These are phyloP conservation scores for Metschnikowia matae DNA, from an alignment of 805 yeast genomes.

Conservation along the genomic window DNA sequence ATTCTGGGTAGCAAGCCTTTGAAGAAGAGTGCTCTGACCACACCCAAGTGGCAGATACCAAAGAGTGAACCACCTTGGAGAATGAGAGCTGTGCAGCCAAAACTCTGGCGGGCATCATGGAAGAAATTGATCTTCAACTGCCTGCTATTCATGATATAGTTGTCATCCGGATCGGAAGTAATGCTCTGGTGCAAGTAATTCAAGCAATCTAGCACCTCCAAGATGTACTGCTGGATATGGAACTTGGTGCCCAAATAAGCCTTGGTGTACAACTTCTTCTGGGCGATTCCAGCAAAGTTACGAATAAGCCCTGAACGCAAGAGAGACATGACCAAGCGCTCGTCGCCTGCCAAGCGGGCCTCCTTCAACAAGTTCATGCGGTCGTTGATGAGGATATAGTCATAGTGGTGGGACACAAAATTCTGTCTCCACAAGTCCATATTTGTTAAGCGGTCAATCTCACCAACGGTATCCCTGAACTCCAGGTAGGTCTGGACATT, in stretches of 20 bases:
- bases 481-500: constrained; percentile 59
- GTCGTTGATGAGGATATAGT: constrained; percentile 75
- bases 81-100: constrained; percentile 86
- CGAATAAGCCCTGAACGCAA: constrained; percentile 80
- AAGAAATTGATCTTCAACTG: constrained; percentile 70
- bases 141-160: constrained; percentile 41
- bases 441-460: constrained; percentile 46
- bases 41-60: constrained; percentile 93
- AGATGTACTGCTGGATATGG: constrained; percentile 80
- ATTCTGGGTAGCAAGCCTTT: constrained; percentile 78
- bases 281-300: constrained; percentile 88
- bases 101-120: constrained; percentile 80
- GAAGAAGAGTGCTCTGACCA: constrained; percentile 74
- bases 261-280: constrained; percentile 70
- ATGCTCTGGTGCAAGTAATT: constrained; percentile 50
- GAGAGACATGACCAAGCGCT: constrained; percentile 55
- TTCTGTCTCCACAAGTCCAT: constrained; percentile 70
- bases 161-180: constrained; percentile 25
- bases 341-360: constrained; percentile 59
- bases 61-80: constrained; percentile 94
- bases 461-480: constrained; percentile 56
- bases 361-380: constrained; percentile 58
- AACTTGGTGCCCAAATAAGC: constrained; percentile 86
- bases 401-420: constrained; percentile 76
- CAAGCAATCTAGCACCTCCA: constrained; percentile 69